phyloP scores from a whole-genome alignment of 495 filamentous ascomycete species.

The Aspergillus heteromorphus region DNA sequence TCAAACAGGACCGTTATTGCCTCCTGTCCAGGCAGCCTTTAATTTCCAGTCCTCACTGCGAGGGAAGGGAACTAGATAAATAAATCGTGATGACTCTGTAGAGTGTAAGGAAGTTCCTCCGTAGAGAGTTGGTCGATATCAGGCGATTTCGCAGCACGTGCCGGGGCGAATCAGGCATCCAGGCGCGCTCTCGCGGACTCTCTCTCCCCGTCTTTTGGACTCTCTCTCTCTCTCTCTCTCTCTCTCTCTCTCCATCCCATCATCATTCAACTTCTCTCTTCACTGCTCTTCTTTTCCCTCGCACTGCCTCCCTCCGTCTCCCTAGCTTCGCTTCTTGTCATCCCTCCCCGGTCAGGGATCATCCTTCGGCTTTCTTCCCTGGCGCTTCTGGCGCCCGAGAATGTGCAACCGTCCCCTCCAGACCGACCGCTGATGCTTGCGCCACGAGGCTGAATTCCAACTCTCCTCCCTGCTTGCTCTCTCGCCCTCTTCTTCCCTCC shows the following conservation, averaged over 20 bases:
- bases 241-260: neutral
- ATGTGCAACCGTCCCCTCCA: conserved; percentile 12
- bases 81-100: too few species aligned
- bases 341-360: neutral
- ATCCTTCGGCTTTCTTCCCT: neutral
- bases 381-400: conserved; percentile 8
- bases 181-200: neutral
- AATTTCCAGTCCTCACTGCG: neutral
- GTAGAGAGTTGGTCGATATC: too few species aligned
- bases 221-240: neutral
- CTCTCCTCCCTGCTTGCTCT: conserved; percentile 7
- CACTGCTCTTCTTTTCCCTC: neutral
- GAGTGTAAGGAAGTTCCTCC: too few species aligned
- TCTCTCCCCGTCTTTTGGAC: neutral
- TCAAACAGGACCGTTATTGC: too few species aligned
- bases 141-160: neutral
- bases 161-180: neutral
- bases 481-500: conserved; percentile 3
- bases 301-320: neutral
- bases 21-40: neutral
- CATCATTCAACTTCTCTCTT: neutral
- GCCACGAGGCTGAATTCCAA: conserved; percentile 29
- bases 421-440: conserved; percentile 12
- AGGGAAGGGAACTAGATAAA: neutral
- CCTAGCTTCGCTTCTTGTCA: neutral